Base-by-base conservation (phyloP, 1,284 basidiomycete genomes). In the Trichosporon sp. region DNA sequence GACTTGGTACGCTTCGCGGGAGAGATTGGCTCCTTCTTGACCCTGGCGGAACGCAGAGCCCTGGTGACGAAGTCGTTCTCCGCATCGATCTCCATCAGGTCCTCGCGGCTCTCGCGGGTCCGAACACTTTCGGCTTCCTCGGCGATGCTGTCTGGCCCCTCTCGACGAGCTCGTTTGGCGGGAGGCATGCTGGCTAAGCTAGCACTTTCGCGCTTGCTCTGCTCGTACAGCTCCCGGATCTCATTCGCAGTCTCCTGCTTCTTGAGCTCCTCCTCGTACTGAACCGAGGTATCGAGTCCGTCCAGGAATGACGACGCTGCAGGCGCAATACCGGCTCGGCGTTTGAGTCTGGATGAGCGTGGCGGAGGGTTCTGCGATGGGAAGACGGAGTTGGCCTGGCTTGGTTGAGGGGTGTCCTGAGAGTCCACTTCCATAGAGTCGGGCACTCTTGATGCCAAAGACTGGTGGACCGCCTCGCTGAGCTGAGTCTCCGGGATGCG, bases 201-300 rank as follows among this genome's bases (percentile, higher is more conserved):
- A 3, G n/a, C 66, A 57, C 61, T 69, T 65, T 19, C 36, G 10
- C 14, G 60, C 57, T 8, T 34, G 69, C 58, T 57, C 62, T 74
- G 65, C 63, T 77, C 75, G 56, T 78, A 78, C 36, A 78, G 61
- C 61, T 73, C 66, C 9, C 70, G 65, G 11, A 72, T 72, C 63
- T 74, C 71, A 7, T 66, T 66, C n/a, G 67, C 69, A 5, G 61
- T 65, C 54, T 75, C 72, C 60, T 74, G 68, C 23, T 68, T 65
- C 63, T 73, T 65, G 8, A 63, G 54, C 23, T 67, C 66, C 7
- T 61, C 63, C 33, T 69, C 68, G 31, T 70, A 66, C n/a, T 63
- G 63, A 23, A 72, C 61, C 2, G 63, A 58, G 3, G 63, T 63
- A 57, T 69, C 68, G 13, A 69, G 40, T n/a, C 52, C 68, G 40